Conservation (phyloP, 352 stramenopile genomes). For the Globisporangium paddicum region DNA sequence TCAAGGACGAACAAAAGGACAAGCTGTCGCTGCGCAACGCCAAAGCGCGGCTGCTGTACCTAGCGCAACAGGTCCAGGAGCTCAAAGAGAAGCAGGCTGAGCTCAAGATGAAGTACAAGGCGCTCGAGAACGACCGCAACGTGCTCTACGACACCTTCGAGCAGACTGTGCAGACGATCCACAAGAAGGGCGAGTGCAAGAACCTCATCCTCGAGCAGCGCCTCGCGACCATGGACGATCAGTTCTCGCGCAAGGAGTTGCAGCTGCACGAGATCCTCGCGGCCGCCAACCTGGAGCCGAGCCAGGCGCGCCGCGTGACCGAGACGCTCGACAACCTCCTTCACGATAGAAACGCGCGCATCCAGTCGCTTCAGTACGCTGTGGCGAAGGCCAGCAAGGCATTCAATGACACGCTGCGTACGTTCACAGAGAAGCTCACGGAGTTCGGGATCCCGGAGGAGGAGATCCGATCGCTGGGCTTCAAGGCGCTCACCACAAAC, state of each 20-base stretch:
- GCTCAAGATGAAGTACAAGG: conserved; percentile 69
- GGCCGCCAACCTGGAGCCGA: conserved; percentile 66
- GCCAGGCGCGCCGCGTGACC: conserved; percentile 61
- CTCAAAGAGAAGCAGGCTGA: conserved; percentile 60
- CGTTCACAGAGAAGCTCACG: conserved; percentile 60
- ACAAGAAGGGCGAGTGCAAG: conserved; percentile 90
- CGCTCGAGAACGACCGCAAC: conserved; percentile 81
- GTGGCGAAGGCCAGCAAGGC: conserved; percentile 73
- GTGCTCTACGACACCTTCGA: conserved; percentile 91
- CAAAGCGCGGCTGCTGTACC: conserved; percentile 76
- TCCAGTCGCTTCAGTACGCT: conserved; percentile 56
- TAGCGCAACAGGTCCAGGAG: conserved; percentile 65
- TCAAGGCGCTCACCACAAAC: conserved; percentile 50
- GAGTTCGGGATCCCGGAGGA: conserved; percentile 72
- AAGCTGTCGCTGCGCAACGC: conserved; percentile 87
- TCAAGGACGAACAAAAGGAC: conserved; percentile 92
- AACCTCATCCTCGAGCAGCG: conserved; percentile 88
- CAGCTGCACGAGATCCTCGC: conserved; percentile 70
- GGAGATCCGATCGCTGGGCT: conserved; percentile 58
- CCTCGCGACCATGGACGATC: conserved; percentile 62
- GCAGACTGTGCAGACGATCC: conserved; percentile 81
- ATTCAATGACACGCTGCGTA: conserved; percentile 75
- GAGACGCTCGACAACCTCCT: conserved; percentile 64
- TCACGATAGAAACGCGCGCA: conserved; percentile 50
- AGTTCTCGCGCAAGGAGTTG: conserved; percentile 68